Base-by-base conservation (phyloP, 768 basidiomycete genomes). In the Gymnopilus dilepis region DNA sequence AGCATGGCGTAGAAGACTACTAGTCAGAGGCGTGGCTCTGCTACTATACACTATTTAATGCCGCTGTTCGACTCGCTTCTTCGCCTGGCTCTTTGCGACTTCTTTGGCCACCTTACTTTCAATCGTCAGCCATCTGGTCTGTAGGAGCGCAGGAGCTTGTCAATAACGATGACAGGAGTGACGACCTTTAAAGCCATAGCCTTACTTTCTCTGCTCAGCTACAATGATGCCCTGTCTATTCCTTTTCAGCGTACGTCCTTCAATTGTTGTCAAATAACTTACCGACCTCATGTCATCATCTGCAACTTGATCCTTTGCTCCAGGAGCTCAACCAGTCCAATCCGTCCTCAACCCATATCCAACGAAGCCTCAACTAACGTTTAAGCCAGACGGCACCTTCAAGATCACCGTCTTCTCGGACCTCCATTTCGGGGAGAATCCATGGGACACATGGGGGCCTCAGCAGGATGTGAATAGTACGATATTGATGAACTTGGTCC, bases 321-420 rank as follows among this genome's bases (percentile, higher is more conserved):
- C 37, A 56, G 47, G 48, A 6, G 33, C 43, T 31, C 22, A 60
- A 47, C 47, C 43, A 4, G 8, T 21, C 12, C 56, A 47, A 58
- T 21, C 43, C 22, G n/a, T 47, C 15, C 45, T 65, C 63, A 65
- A 81, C 47, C 80, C 80, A 13, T 80, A 81, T 64, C 77, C 76
- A 13, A 63, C 60, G 17, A 80, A 80, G 55, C 74, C 74, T 2
- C 82, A 83, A 12, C 62, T 91, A 15, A 80, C 78, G 1, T 92
- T 91, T 72, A 76, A 77, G 7, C 30, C 70, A 0, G 82, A 89
- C 68, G 86, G 85, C 2, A 84, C 84, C 1, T 89, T 92, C 80
- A 91, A 89, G 72, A 66, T 92, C 47, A 88, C 85, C 13, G 79
- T 91, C 6, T 90, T 92, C 70, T 89, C 88, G 6, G 91, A 92